Evolutionary conservation across 805 yeast genomes (phyloP).

Genomic region (Candida quercuum): DNA sequence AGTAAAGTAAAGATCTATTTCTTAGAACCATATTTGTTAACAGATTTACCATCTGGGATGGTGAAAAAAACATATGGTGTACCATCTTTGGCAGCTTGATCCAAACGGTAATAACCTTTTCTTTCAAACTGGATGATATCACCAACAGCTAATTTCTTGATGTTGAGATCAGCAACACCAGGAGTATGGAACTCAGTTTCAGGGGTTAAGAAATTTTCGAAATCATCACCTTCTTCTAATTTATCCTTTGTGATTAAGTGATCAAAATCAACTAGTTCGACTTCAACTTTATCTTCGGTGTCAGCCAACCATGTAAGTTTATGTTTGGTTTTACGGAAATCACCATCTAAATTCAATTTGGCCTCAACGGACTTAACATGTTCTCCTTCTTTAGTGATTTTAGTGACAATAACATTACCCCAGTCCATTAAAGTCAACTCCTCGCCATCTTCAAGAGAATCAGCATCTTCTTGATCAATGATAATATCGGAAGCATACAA

Average conservation of each 20-base stretch:
- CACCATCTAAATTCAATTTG: constrained; percentile 87
- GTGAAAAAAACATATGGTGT: constrained; percentile 77
- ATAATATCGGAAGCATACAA: constrained; percentile 57
- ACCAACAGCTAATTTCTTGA: constrained; percentile 72
- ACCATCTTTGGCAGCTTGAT: constrained; percentile 48
- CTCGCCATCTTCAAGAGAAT: constrained; percentile 72
- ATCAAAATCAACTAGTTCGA: constrained; percentile 86
- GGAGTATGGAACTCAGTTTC: constrained; percentile 76
- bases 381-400: constrained; percentile 58
- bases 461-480: constrained; percentile 83
- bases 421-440: constrained; percentile 98
- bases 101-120: constrained; percentile 92
- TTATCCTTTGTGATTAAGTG: constrained; percentile 93
- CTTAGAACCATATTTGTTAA: constrained; percentile 71
- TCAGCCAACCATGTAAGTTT: constrained; percentile 93
- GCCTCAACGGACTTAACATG: constrained; percentile 63
- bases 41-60: constrained; percentile 92
- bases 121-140: constrained; percentile 93
- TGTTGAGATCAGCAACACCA: constrained; percentile 78
- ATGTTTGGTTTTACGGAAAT: constrained; percentile 93
- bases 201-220: constrained; percentile 87
- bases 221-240: constrained; percentile 89
- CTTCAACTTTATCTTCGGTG: constrained; percentile 63
- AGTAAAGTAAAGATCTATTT: constrained; percentile 25
- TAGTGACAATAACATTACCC: constrained; percentile 87